A percentile compares a stretch with the other conserved stretches of the same genome.
phyloP scores from a whole-genome alignment of 371 early-diverging fungal genomes.

The Blakeslea trispora region DNA sequence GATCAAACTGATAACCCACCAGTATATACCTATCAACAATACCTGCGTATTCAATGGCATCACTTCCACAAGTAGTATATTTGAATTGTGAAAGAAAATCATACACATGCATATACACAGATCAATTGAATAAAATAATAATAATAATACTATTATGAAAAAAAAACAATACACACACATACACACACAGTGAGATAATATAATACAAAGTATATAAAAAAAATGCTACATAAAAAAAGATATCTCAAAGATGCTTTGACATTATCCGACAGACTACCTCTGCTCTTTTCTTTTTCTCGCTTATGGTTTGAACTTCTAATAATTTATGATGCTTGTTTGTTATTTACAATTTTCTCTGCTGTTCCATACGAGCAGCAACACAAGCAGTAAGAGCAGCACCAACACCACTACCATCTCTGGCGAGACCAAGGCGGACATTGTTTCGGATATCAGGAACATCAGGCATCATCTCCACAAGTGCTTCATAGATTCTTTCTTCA shows the following conservation, averaged over 20 bases:
- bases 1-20: slow-evolving; percentile 91
- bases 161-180: background rate
- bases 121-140: background rate
- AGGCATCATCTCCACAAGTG: slow-evolving; percentile 60
- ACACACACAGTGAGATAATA: slow-evolving; percentile 5
- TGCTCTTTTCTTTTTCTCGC: slow-evolving; percentile 5
- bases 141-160: slow-evolving; percentile 1
- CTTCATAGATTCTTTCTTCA: slow-evolving; percentile 74
- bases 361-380: slow-evolving; percentile 45
- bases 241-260: too few species aligned
- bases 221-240: too few species aligned
- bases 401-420: slow-evolving; percentile 55
- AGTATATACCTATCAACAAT: slow-evolving; percentile 90
- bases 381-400: slow-evolving; percentile 56
- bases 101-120: background rate
- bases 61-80: slow-evolving; percentile 53
- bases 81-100: slow-evolving; percentile 26
- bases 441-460: slow-evolving; percentile 41
- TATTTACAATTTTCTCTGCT: background rate
- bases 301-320: slow-evolving; percentile 6
- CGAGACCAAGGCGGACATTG: slow-evolving; percentile 64
- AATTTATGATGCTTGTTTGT: background rate
- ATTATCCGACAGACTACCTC: background rate
- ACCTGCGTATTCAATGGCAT: slow-evolving; percentile 84
- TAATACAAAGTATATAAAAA: background rate